Conservation (phyloP, 352 stramenopile species). For the Blastocystis hominis region DNA sequence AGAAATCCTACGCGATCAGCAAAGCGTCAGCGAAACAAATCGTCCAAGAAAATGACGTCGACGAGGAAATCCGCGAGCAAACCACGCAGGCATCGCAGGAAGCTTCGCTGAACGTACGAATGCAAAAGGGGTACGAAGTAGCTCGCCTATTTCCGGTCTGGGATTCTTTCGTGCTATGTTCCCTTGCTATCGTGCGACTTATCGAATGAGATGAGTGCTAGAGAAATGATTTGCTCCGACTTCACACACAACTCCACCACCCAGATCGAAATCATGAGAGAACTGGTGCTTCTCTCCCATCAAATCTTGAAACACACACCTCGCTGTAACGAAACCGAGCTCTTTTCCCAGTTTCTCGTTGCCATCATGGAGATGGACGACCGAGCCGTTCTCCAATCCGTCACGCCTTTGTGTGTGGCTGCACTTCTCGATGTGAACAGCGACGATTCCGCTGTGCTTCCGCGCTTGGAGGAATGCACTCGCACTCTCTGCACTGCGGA, state of each 20-base stretch:
- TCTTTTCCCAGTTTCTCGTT: not conserved
- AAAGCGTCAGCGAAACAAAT: not conserved
- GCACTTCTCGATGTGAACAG: not conserved
- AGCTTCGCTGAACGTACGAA: not conserved
- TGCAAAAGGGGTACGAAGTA: not conserved
- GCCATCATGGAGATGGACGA: not conserved
- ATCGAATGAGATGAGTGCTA: not conserved
- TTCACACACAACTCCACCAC: not conserved
- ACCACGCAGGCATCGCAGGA: not conserved
- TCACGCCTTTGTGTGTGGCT: not conserved
- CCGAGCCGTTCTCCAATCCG: not conserved
- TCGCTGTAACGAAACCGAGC: not conserved
- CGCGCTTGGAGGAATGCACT: not conserved
- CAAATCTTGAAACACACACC: not conserved
- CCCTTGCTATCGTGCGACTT: not conserved
- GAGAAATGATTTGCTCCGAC: not conserved
- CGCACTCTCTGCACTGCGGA: not conserved
- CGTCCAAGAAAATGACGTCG: not conserved
- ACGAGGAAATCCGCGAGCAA: not conserved
- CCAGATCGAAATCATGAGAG: not conserved
- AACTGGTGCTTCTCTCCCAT: not conserved
- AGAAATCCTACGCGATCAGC: not conserved
- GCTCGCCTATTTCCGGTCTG: not conserved
- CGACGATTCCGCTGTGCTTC: not conserved
- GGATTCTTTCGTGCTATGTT: constrained; percentile 20